phyloP scores from a whole-genome alignment of 1,284 basidiomycete species.

The Wallemia hederae region DNA sequence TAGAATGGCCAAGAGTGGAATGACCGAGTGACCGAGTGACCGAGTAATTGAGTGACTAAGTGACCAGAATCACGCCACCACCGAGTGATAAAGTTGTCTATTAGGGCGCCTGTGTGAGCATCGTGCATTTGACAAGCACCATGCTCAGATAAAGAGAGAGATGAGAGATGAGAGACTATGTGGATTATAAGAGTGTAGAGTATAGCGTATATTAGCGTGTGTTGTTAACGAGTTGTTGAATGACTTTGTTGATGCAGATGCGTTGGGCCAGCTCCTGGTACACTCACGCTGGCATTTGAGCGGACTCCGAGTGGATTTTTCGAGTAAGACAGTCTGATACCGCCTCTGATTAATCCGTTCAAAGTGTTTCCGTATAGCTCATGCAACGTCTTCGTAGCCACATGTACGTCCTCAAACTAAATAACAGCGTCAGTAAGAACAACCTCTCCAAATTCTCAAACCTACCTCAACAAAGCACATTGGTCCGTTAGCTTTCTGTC shows the following conservation, averaged over 20 bases:
- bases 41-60: too few relatives aligned
- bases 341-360: slow-evolving; percentile 68
- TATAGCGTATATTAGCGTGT: background rate
- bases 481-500: slow-evolving; percentile 80
- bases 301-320: slow-evolving; percentile 58
- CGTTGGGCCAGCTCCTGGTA: background rate
- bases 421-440: slow-evolving; percentile 9
- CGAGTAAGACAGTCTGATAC: slow-evolving; percentile 81
- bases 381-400: slow-evolving; percentile 54
- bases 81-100: too few relatives aligned
- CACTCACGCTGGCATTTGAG: background rate
- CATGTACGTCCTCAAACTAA: slow-evolving; percentile 66
- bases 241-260: background rate
- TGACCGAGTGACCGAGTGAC: too few relatives aligned
- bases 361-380: slow-evolving; percentile 77
- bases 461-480: slow-evolving; percentile 87
- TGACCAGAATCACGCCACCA: too few relatives aligned
- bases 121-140: too few relatives aligned
- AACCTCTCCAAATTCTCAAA: slow-evolving; percentile 4
- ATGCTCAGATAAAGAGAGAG: too few relatives aligned
- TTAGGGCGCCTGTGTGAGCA: too few relatives aligned
- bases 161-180: too few relatives aligned
- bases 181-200: background rate
- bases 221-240: too few relatives aligned
- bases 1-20: too few relatives aligned